Base-by-base conservation (phyloP, 2,329 filamentous ascomycete species). In the Fusarium sp. region DNA sequence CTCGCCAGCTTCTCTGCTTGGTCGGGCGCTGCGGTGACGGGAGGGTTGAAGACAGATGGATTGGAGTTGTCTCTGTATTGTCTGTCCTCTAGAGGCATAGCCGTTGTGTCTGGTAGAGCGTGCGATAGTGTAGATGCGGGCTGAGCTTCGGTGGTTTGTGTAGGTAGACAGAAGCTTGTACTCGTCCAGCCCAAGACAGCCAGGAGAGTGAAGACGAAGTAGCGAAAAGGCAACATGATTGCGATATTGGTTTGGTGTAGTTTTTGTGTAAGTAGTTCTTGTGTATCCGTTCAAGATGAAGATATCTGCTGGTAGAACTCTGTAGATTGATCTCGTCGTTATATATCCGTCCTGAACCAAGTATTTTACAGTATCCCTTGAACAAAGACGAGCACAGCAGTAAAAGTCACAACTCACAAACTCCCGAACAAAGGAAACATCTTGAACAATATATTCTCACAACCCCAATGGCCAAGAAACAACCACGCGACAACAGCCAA, bases 21-120 rank as follows among this genome's bases (percentile, higher is more conserved):
- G 27, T 76, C 74, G 2, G 79, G 74, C n/a, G 77, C 73, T 16
- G 78, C 75, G 6, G 79, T 80, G 32, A 79, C 76, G 29, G 77
- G 53, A 67, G 77, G 74, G 25, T 71, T 69, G 64, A 79, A 78
- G 11, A 71, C 63, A 4, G 76, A 74, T 10, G 63, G 60, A n/a
- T 73, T 66, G 18, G 57, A 37, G 22, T 70, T 71, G 30, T 72
- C 61, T 14, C 63, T 53, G 16, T 71, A 57, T 13, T 55, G 72
- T 54, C 49, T 62, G 40, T 49, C 67, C 29, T 48, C 53, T 8
- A 68, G 25, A 18, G 65, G 64, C 25, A 48, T 44, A 1, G 6
- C 16, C 20, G 65, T 68, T 4, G 65, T 61, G 8, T 70, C 63
- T 18, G 49, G 51, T 14, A 57, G 45, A 20, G 40, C 20, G n/a